Evolutionary conservation across 495 filamentous ascomycete species (phyloP).

Genomic region (Ascodesmis nigricans): DNA sequence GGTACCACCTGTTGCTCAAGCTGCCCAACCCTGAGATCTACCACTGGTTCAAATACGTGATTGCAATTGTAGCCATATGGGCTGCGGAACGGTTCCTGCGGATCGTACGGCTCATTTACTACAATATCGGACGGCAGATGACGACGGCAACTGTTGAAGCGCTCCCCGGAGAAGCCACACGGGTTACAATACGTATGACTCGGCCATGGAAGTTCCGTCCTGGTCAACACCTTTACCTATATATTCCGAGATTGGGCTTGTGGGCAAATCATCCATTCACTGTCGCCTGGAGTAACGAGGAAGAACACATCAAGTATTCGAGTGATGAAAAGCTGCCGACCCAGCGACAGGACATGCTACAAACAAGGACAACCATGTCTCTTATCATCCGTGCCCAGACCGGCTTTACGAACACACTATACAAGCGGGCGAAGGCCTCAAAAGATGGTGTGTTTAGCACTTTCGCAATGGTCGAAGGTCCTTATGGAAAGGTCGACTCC

Average conservation of each 20-base stretch:
- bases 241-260: constrained; percentile 51
- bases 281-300: constrained; percentile 39
- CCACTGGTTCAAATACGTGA: constrained; percentile 38
- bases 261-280: constrained; percentile 51
- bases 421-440: constrained; percentile 38
- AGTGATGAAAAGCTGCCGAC: constrained; percentile 32
- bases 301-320: constrained; percentile 25
- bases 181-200: constrained; percentile 56
- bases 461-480: constrained; percentile 53
- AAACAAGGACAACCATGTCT: constrained; percentile 41
- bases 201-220: constrained; percentile 51
- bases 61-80: constrained; percentile 42
- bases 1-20: constrained; percentile 42
- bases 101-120: constrained; percentile 32
- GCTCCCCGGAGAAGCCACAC: constrained; percentile 40
- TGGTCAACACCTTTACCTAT: constrained; percentile 62
- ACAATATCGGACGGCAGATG: constrained; percentile 43
- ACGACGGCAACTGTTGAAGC: constrained; percentile 38
- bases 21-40: constrained; percentile 30
- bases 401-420: constrained; percentile 62
- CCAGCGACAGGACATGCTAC: constrained; percentile 34
- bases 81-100: constrained; percentile 38
- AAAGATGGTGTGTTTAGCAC: constrained; percentile 38
- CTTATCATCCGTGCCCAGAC: constrained; percentile 58
- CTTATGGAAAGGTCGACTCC: constrained; percentile 47